Base-by-base conservation (phyloP, 176 grass and related monocot species). In the Aegilops tauschii region DNA sequence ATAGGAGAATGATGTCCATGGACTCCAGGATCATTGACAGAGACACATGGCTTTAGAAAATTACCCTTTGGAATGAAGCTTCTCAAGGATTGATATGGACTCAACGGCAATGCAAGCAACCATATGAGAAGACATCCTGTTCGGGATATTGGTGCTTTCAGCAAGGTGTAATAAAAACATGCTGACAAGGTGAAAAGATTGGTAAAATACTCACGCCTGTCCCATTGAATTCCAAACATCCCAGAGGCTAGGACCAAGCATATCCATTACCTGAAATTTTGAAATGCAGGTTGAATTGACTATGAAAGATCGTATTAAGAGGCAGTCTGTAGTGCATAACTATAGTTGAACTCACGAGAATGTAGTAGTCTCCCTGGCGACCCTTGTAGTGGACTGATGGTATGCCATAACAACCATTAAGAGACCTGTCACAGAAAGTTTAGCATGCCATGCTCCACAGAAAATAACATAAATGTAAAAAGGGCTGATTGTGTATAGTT, bases 171-270 rank as follows among this genome's bases (percentile, higher is more conserved):
- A 32, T 27, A 85, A 76, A 84, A 84, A 32, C 70, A 80, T 29
- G 82, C 9, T 9, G 62, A 64, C 73, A 84, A 67, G 31, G 44
- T 58, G 65, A 93, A 78, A 56, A 73, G 73, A 34, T 80, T 67
- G 64, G 27, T 69, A 69, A 40, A 65, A 79, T 84, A 85, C 92
- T 91, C 85, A 97, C 95, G 78, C 59, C 82, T 97, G 90, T 77
- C 90, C 90, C 28, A 85, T 73, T 80, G 95, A 94, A 89, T 97
- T 97, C 95, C 95, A 97, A 77, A 94, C 90, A 84, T 97, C 95
- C 92, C 95, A 94, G 73, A 97, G 88, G 89, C 95, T 97, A 63
- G 95, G 90, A 64, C 95, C 95, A 64, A 97, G 88, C 92, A 97
- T 97, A 85, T 97, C 95, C 95, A 97, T 97, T 80, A 97, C 92